Evolutionary conservation across 306 rosid species (phyloP).

Genomic region (Lagenaria siceraria): DNA sequence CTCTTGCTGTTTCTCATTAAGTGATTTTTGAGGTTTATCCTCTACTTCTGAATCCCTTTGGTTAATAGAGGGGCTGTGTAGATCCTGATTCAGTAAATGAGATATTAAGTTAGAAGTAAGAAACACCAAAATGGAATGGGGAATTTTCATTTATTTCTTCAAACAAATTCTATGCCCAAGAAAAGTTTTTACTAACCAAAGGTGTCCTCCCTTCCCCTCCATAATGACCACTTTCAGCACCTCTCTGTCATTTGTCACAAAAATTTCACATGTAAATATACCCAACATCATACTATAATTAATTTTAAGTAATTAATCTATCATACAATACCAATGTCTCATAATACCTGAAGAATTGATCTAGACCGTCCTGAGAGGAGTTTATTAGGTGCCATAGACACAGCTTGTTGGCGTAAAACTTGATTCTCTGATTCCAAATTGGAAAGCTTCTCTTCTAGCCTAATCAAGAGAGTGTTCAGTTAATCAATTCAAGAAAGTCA

Average conservation of each 20-base stretch:
- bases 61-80: conserved; percentile 50
- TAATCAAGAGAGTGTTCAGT: conserved; percentile 24
- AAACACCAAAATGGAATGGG: neutral
- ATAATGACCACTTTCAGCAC: conserved; percentile 53
- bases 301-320: neutral
- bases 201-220: conserved; percentile 45
- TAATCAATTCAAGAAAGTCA: conserved; percentile 13
- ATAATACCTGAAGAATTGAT: conserved; percentile 73
- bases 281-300: conserved; percentile 1
- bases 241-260: conserved; percentile 38
- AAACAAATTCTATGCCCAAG: neutral
- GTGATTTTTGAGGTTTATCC: conserved; percentile 96
- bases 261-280: conserved; percentile 47
- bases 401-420: conserved; percentile 97
- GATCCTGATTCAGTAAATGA: conserved; percentile 47
- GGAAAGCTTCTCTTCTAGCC: conserved; percentile 94
- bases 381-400: conserved; percentile 80
- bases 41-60: conserved; percentile 86
- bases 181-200: conserved; percentile 31
- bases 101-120: neutral
- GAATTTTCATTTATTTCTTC: neutral
- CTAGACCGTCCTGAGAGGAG: conserved; percentile 60
- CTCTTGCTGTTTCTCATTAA: conserved; percentile 99
- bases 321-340: conserved; percentile 9
- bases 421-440: conserved; percentile 96